phyloP scores from a whole-genome alignment of 2,329 filamentous ascomycete genomes.

The Pseudophaeomoniella oleicola region DNA sequence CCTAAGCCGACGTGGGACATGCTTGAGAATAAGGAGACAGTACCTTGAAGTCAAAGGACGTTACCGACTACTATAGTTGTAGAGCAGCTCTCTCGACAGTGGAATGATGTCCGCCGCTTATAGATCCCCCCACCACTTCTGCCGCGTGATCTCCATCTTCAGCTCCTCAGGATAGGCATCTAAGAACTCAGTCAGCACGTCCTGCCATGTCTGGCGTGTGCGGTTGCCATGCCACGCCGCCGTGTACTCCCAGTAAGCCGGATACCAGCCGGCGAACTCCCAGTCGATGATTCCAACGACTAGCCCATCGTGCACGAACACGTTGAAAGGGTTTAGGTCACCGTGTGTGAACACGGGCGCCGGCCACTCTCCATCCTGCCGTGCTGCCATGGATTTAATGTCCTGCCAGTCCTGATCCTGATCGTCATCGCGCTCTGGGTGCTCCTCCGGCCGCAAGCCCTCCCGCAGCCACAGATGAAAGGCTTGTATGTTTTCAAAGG shows the following conservation, averaged over 20 bases:
- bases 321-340: slow-evolving; percentile 3
- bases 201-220: not conserved
- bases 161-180: not conserved
- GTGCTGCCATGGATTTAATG: not conserved
- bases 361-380: not conserved
- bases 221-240: not conserved
- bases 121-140: not conserved
- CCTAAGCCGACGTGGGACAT: slow-evolving; percentile 14
- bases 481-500: slow-evolving; percentile 18
- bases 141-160: slow-evolving; percentile 1
- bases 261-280: slow-evolving; percentile 6
- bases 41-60: not conserved
- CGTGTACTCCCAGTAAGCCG: slow-evolving; percentile 7
- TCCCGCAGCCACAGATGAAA: slow-evolving; percentile 9
- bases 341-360: not conserved
- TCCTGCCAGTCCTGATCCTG: not conserved
- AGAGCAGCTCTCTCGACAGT: not conserved
- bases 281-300: slow-evolving; percentile 5
- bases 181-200: not conserved
- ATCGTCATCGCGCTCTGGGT: not conserved
- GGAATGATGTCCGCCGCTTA: not conserved
- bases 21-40: slow-evolving; percentile 1
- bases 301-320: slow-evolving; percentile 4
- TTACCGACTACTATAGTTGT: not conserved
- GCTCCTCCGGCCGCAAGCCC: not conserved